These are phyloP conservation scores for Ogataea nonfermentans DNA, from an alignment of 805 yeast genomes.

Conservation along the genomic window DNA sequence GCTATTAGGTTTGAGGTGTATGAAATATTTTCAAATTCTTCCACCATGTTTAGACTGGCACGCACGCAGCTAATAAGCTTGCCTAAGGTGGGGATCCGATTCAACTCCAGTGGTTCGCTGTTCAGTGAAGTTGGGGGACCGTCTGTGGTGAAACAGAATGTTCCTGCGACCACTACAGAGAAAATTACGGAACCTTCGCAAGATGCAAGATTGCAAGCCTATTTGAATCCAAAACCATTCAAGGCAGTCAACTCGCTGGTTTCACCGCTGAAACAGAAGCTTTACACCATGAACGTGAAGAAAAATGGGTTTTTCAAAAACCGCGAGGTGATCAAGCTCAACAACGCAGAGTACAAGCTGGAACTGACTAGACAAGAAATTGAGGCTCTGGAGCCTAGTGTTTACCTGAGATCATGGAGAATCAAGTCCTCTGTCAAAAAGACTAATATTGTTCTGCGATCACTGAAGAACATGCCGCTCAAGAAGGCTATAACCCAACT, in stretches of 20 bases:
- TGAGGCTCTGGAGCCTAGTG: conserved; percentile 80
- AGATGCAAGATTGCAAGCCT: conserved; percentile 46
- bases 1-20: conserved; percentile 6
- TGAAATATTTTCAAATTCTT: conserved; percentile 4
- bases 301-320: conserved; percentile 70
- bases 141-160: background rate
- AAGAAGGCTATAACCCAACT: conserved; percentile 86
- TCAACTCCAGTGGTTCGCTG: conserved; percentile 18
- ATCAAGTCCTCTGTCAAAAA: conserved; percentile 87
- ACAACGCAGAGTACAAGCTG: conserved; percentile 47
- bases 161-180: background rate
- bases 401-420: conserved; percentile 78
- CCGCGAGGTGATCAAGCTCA: conserved; percentile 46
- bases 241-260: conserved; percentile 55
- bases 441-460: conserved; percentile 74
- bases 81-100: background rate
- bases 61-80: background rate
- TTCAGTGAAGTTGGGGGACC: conserved; percentile 25
- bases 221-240: conserved; percentile 49
- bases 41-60: conserved; percentile 2
- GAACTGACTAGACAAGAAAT: conserved; percentile 62
- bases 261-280: conserved; percentile 66
- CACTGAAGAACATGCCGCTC: conserved; percentile 68
- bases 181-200: conserved; percentile 27
- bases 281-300: conserved; percentile 61